Conservation (phyloP, 345 rosid genomes). For the Diplotaxis tenuifolia region DNA sequence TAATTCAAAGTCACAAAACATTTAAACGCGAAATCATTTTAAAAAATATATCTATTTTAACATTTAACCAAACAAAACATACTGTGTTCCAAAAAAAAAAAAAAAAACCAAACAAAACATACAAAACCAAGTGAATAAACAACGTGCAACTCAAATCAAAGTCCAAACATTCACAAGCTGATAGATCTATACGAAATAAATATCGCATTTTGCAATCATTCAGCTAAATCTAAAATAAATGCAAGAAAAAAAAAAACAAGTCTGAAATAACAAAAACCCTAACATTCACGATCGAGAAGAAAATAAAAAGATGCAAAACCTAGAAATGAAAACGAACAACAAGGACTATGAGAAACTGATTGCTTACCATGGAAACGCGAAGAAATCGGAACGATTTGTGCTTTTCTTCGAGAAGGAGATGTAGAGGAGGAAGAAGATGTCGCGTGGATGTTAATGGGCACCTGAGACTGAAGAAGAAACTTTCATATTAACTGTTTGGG, state of each 20-base stretch:
- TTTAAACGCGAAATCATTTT: neutral
- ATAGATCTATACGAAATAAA: slow-evolving; percentile 20
- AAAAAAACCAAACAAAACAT: too few relatives aligned
- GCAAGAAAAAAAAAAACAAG: neutral
- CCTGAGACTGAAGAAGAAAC: slow-evolving; percentile 34
- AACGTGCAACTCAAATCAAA: too few relatives aligned
- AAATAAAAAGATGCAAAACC: slow-evolving; percentile 17
- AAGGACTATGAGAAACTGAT: neutral
- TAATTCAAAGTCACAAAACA: neutral
- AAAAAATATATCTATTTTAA: too few relatives aligned
- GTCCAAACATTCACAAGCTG: slow-evolving; percentile 17
- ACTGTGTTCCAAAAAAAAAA: too few relatives aligned
- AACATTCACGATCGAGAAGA: slow-evolving; percentile 20
- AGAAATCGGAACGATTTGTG: neutral
- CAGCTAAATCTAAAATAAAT: neutral
- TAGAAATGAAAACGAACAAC: slow-evolving; percentile 7
- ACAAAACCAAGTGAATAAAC: too few relatives aligned
- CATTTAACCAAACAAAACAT: too few relatives aligned
- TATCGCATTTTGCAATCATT: neutral
- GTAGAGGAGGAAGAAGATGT: neutral
- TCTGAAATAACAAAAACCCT: slow-evolving; percentile 28
- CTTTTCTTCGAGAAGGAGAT: neutral
- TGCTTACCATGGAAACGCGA: neutral
- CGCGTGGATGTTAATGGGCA: neutral
- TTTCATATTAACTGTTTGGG: slow-evolving; percentile 26